Evolutionary conservation across 176 grass and related monocot genomes (phyloP), one percentile per base, ranked within the genome.

Genomic region (Stipa capillata): DNA sequence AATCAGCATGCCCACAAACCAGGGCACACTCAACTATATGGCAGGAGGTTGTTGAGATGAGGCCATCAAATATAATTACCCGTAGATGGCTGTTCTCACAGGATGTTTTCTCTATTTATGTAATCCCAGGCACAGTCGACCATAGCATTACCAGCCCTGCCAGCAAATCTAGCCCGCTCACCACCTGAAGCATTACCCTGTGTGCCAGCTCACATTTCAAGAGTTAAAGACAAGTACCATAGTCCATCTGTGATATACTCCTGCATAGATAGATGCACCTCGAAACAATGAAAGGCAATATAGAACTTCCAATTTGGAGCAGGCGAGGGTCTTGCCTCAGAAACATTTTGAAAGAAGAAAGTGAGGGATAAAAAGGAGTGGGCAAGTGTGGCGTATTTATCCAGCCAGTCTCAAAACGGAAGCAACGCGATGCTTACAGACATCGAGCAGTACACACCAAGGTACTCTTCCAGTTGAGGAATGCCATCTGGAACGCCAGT

Each of bases 151-250:
- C 70, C 96, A 77, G 39, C 0, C 64, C 83, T 93, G 54, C 92
- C 92, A 65, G 39, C 14, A 74, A 88, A 72, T 89, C 64, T 90
- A 87, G 96, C 96, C 59, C 92, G 90, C 54, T 98, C 92, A 29
- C 96, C 96, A 74, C 96, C 96, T 44, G 95, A 94, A 78, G 96
- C 92, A 93, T 98, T 98, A 78, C 96, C 96, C 95, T 98, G 84
- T 50, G 53, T 85, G 53, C 44, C 72, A 77, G 64, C 73, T 80
- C 71, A 72, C 21, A 80, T 47, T 79, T 68, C 50, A 65, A 52
- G 65, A 64, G 28, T 63, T 83, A 54, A 47, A 52, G 56, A 80
- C 2, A 63, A 62, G 29, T 98, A 98, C 95, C 92, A 89, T 85
- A 73, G 85, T 98, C 90, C 90, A 98, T 92, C 95, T 89, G 83